Base-by-base conservation (phyloP, 192 early-diverging fungal species). In the Podila horticola region DNA sequence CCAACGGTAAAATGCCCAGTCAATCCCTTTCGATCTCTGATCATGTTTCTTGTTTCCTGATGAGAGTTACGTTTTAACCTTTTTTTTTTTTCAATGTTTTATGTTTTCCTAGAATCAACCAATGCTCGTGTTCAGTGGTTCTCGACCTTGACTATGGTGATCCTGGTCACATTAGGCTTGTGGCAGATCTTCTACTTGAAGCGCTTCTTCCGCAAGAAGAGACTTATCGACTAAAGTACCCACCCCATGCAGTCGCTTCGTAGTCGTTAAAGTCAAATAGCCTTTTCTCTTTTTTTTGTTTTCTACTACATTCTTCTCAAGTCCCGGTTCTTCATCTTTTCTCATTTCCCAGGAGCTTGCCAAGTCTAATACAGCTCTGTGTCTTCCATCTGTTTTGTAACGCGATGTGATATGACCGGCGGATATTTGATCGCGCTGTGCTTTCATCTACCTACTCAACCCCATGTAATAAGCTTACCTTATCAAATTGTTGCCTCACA, bases 111-210 rank as follows among this genome's bases (percentile, higher is more conserved):
- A 91, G 96, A 99, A 90, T 90, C 92, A 0, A 98, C 95, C 55
- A 99, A 99, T 83, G 88, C 91, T 38, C 90, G 95, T 24, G 95
- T 99, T 19, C 89, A 93, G 73, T 92, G 90, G 84, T 91, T 97
- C 65, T 93, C 91, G 69, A 88, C 93, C 13, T 69, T 94, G 33
- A 92, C 94, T 12, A 88, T 99, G 70, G 82, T 95, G 52, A 83
- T 91, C 34, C 76, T 97, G 36, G 84, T 95, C 30, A 77, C 82
- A 12, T 86, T 95, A 69, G 94, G 91, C n/a, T 84, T 82, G 22
- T 95, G 93, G 92, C 95, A 99, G 83, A 88, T 98, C 48, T 84
- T 93, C n/a, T 99, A 98, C 76, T 83, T 98, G 67, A 89, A 91
- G 66, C 87, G 88, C 48, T 97, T 94, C 91, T 96, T 97, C 93